phyloP scores from a whole-genome alignment of 352 stramenopile genomes.

The Phytophthora lateralis region DNA sequence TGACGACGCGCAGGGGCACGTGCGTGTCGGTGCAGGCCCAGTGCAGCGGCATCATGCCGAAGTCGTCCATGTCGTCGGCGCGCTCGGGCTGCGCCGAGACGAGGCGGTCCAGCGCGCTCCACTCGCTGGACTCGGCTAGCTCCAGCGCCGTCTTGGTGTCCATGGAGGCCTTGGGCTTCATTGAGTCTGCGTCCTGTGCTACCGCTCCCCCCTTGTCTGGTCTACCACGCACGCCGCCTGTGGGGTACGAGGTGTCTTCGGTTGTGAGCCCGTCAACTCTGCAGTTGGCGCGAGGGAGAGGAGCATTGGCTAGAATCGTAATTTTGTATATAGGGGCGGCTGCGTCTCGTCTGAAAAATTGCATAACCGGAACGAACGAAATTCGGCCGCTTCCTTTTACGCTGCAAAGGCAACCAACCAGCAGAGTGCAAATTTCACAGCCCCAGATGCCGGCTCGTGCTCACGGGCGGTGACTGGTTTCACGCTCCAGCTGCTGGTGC shows the following conservation, averaged over 20 bases:
- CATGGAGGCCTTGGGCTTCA: constrained; percentile 30
- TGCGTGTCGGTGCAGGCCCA: constrained; percentile 82
- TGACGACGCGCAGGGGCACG: constrained; percentile 67
- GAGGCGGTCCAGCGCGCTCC: constrained; percentile 67
- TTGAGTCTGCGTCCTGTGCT: constrained; percentile 2
- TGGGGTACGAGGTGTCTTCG: constrained; percentile 19
- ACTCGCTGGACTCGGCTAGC: constrained; percentile 75
- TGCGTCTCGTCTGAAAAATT: constrained; percentile 21
- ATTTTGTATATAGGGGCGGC: background rate
- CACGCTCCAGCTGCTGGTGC: constrained; percentile 18
- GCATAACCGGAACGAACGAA: constrained; percentile 21
- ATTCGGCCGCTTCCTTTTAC: constrained; percentile 13
- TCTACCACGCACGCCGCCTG: background rate
- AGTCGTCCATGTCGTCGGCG: constrained; percentile 83
- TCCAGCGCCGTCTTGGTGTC: constrained; percentile 62
- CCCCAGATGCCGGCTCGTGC: background rate
- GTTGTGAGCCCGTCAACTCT: constrained; percentile 39
- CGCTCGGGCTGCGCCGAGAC: constrained; percentile 51
- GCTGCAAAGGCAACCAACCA: background rate
- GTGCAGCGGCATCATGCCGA: constrained; percentile 87
- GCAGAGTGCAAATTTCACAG: background rate
- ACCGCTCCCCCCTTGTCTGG: background rate
- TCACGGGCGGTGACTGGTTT: constrained; percentile 6
- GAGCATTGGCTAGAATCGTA: too few relatives aligned
- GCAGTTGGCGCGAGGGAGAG: constrained; percentile 9